A percentile compares a stretch with the other conserved stretches of the same genome.
These are phyloP conservation scores for Geotrichum histeridarum DNA, from an alignment of 1,139 yeast species.

Conservation along the genomic window DNA sequence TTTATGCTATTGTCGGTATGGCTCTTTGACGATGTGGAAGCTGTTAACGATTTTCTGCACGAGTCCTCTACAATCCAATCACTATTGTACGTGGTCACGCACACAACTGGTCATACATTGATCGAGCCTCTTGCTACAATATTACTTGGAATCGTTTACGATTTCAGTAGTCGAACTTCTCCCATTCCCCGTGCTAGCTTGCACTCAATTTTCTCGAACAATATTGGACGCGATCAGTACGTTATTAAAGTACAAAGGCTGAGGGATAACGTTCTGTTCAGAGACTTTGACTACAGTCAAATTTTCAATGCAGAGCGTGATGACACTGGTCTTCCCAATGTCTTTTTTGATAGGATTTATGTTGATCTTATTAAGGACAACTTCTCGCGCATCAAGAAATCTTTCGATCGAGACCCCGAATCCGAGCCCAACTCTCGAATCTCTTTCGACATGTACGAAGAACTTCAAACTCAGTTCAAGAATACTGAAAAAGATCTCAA, in stretches of 20 bases:
- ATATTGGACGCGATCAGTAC: slow-evolving; percentile 80
- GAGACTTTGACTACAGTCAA: slow-evolving; percentile 48
- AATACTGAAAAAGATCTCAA: slow-evolving; percentile 37
- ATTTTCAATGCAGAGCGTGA: slow-evolving; percentile 52
- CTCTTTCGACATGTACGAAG: slow-evolving; percentile 67
- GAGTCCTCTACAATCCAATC: slow-evolving; percentile 65
- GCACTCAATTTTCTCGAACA: slow-evolving; percentile 55
- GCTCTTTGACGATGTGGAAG: slow-evolving; percentile 71
- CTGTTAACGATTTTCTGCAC: slow-evolving; percentile 70
- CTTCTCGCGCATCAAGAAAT: slow-evolving; percentile 59
- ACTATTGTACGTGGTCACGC: slow-evolving; percentile 61
- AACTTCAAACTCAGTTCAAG: slow-evolving; percentile 45
- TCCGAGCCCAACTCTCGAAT: slow-evolving; percentile 63
- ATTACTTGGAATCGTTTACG: slow-evolving; percentile 73
- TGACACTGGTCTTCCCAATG: slow-evolving; percentile 80
- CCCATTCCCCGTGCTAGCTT: slow-evolving; percentile 66
- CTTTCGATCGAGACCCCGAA: slow-evolving; percentile 70
- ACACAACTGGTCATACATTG: slow-evolving; percentile 52
- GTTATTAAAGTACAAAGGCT: slow-evolving; percentile 69
- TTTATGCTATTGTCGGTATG: slow-evolving; percentile 69
- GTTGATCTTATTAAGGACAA: slow-evolving; percentile 66
- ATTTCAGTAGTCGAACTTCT: slow-evolving; percentile 67
- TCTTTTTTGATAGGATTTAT: slow-evolving; percentile 63
- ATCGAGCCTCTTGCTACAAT: slow-evolving; percentile 74
- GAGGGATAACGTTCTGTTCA: slow-evolving; percentile 53